phyloP scores from a whole-genome alignment of 2,329 filamentous ascomycete species.

The Fusarium pilosicola region DNA sequence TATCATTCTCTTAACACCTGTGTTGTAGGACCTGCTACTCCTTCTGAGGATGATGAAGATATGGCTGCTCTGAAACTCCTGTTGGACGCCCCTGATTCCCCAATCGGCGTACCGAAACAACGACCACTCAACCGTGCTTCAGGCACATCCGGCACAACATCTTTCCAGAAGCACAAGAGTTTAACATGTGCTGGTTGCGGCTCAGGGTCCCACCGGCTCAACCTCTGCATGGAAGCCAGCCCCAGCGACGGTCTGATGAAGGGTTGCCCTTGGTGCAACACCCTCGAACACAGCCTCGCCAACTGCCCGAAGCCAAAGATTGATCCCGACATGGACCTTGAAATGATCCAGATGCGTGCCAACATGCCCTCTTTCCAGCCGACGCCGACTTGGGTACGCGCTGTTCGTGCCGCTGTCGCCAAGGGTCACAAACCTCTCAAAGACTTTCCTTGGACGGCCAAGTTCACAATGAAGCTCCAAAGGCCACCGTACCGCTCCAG shows the following conservation, averaged over 20 bases:
- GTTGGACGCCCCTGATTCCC: too few species aligned
- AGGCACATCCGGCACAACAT: too few species aligned
- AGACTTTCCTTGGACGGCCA: fast-evolving
- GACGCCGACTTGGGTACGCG: fast-evolving
- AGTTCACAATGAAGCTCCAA: neutral
- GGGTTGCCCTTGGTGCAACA: neutral
- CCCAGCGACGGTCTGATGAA: fast-evolving
- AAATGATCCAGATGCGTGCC: fast-evolving
- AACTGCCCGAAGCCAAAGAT: neutral
- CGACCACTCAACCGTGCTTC: too few species aligned
- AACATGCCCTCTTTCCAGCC: neutral
- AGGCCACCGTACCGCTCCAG: neutral
- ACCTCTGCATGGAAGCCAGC: neutral
- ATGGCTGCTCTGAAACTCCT: too few species aligned
- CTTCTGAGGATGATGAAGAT: too few species aligned
- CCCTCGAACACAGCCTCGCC: neutral
- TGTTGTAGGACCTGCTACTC: too few species aligned
- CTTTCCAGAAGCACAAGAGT: too few species aligned
- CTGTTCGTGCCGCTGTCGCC: neutral
- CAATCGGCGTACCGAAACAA: too few species aligned
- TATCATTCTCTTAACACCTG: too few species aligned
- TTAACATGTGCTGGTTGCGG: neutral
- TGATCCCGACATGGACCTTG: fast-evolving
- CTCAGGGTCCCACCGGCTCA: neutral
- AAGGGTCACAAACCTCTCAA: fast-evolving